Percentiles rank a stretch among this genome's conserved stretches.
Evolutionary conservation across 805 yeast species (phyloP).

Genomic region (Schizosaccharomyces octosporus): DNA sequence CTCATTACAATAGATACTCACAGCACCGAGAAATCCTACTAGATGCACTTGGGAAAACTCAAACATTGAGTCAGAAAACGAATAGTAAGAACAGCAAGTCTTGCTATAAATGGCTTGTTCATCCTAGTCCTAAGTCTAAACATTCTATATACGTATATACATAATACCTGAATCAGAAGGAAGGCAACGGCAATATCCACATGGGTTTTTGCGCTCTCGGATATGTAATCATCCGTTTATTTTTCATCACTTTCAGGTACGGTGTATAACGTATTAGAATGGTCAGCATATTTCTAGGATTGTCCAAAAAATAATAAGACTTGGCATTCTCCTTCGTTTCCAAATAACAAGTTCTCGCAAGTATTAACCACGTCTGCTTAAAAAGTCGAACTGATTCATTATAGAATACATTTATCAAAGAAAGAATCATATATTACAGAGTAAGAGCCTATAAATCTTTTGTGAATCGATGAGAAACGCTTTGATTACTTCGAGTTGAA

Average conservation of each 20-base stretch:
- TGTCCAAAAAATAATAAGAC: no score
- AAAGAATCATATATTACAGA: neutral
- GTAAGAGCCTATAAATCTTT: neutral
- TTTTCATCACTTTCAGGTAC: neutral
- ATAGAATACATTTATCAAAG: neutral
- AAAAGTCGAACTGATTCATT: no score
- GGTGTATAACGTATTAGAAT: no score
- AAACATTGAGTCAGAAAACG: neutral
- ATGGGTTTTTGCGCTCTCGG: neutral
- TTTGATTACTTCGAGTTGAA: neutral
- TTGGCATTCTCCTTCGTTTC: no score
- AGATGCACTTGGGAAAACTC: no score
- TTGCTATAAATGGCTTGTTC: neutral
- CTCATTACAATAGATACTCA: no score
- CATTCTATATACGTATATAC: neutral
- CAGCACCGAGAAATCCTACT: no score
- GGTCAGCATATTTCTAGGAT: no score
- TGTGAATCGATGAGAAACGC: neutral
- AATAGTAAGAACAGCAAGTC: neutral
- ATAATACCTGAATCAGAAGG: neutral
- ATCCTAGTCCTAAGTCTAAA: neutral
- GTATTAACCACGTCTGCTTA: no score
- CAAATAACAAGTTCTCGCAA: no score
- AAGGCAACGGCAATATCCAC: conserved; percentile 2
- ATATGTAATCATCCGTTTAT: neutral